phyloP scores from a whole-genome alignment of 1,284 basidiomycete genomes.

The Ustilago cynodontis region DNA sequence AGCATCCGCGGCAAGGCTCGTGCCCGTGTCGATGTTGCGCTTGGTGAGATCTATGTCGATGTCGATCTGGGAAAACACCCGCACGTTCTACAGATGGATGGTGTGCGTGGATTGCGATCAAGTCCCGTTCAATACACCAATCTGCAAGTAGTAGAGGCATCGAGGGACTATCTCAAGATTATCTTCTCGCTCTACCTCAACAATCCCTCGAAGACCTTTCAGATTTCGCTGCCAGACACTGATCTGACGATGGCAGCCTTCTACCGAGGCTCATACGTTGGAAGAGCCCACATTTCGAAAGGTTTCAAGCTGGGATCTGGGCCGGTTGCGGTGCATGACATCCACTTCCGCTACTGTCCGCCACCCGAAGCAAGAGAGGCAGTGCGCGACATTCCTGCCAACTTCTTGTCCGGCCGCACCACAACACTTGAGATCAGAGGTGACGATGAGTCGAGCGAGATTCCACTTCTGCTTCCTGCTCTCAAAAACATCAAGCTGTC shows the following conservation, averaged over 20 bases:
- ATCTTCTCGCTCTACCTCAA: slow-evolving; percentile 56
- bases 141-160: slow-evolving; percentile 52
- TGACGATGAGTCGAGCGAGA: slow-evolving; percentile 53
- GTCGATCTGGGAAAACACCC: slow-evolving; percentile 46
- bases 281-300: slow-evolving; percentile 44
- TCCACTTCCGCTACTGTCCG: slow-evolving; percentile 58
- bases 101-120: slow-evolving; percentile 39
- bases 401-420: slow-evolving; percentile 54
- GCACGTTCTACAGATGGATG: slow-evolving; percentile 36
- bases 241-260: slow-evolving; percentile 56
- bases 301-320: slow-evolving; percentile 45
- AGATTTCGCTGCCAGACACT: slow-evolving; percentile 45
- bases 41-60: slow-evolving; percentile 48
- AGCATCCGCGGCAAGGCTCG: slow-evolving; percentile 50
- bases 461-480: slow-evolving; percentile 46
- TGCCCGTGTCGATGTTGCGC: slow-evolving; percentile 41
- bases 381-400: slow-evolving; percentile 54
- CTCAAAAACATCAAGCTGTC: slow-evolving; percentile 46
- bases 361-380: slow-evolving; percentile 25
- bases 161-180: slow-evolving; percentile 48
- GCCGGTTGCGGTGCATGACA: slow-evolving; percentile 49
- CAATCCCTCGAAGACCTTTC: slow-evolving; percentile 53
- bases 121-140: slow-evolving; percentile 58
- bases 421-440: slow-evolving; percentile 58
- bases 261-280: slow-evolving; percentile 49